Percentiles rank a stretch among this genome's conserved stretches.
Evolutionary conservation across 2,329 filamentous ascomycete genomes (phyloP).

Genomic region (Aureobasidium mangrovei): DNA sequence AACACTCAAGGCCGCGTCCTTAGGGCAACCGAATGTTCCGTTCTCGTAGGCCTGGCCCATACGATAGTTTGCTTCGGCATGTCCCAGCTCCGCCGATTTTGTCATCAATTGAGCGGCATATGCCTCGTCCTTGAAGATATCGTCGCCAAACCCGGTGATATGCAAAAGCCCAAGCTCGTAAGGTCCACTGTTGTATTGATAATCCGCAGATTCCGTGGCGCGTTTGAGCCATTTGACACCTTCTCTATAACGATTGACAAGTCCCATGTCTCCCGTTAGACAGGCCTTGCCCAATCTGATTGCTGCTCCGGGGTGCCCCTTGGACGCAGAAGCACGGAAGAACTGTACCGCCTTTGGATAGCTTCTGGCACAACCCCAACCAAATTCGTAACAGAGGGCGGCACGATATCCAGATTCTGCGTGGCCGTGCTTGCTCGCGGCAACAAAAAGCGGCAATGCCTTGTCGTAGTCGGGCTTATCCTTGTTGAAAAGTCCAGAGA

Average conservation of each 20-base stretch:
- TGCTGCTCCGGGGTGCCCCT: constrained; percentile 92
- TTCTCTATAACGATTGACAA: constrained; percentile 75
- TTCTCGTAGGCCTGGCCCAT: constrained; percentile 98
- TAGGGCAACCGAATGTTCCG: constrained; percentile 75
- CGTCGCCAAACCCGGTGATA: constrained; percentile 86
- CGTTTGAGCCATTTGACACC: constrained; percentile 95
- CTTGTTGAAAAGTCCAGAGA: constrained; percentile 90
- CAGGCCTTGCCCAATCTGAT: constrained; percentile 86
- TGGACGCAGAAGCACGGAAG: constrained; percentile 79
- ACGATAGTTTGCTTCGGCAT: constrained; percentile 74
- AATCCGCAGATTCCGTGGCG: constrained; percentile 78
- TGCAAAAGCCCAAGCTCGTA: constrained; percentile 86
- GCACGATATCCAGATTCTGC: constrained; percentile 92
- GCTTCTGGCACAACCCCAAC: constrained; percentile 89
- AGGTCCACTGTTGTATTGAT: constrained; percentile 85
- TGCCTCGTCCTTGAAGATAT: constrained; percentile 80
- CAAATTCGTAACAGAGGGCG: constrained; percentile 93
- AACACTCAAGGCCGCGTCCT: constrained; percentile 84
- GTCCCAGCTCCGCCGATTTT: constrained; percentile 83
- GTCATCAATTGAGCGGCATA: constrained; percentile 94
- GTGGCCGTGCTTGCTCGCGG: constrained; percentile 93
- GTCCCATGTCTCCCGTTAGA: constrained; percentile 76
- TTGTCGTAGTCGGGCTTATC: constrained; percentile 85
- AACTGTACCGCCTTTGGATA: constrained; percentile 89
- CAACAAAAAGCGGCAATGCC: constrained; percentile 84